A percentile compares a stretch with the other conserved stretches of the same genome.
Conservation (phyloP, 805 yeast genomes). For the Wickerhamomyces canadensis region DNA sequence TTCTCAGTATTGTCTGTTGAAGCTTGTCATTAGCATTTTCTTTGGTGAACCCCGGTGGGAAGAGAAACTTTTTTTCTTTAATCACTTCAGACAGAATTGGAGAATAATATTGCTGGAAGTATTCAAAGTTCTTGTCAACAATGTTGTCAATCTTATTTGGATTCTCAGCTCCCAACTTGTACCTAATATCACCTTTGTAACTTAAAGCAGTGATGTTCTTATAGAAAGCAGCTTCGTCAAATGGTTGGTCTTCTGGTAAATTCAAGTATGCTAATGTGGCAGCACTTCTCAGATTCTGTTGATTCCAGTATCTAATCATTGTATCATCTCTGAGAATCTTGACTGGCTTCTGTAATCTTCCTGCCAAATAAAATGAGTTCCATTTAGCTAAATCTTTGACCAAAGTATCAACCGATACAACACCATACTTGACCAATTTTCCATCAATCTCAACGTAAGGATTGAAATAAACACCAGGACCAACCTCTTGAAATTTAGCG, state of each 20-base stretch:
- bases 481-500: constrained; percentile 55
- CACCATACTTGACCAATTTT: constrained; percentile 75
- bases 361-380: constrained; percentile 84
- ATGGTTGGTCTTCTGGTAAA: constrained; percentile 27
- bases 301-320: constrained; percentile 60
- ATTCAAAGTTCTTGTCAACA: constrained; percentile 65
- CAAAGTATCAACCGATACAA: constrained; percentile 58
- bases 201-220: constrained; percentile 74
- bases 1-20: constrained; percentile 51
- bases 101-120: constrained; percentile 68
- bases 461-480: constrained; percentile 92
- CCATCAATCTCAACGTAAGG: constrained; percentile 72
- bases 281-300: constrained; percentile 73
- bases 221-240: constrained; percentile 64
- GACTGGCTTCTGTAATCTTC: constrained; percentile 92
- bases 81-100: constrained; percentile 44
- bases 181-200: constrained; percentile 86
- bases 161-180: constrained; percentile 83
- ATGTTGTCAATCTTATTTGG: constrained; percentile 85
- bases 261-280: constrained; percentile 49
- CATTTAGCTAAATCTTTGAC: constrained; percentile 74
- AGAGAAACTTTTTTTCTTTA: constrained; percentile 23
- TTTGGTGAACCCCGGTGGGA: constrained; percentile 34
- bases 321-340: constrained; percentile 63
- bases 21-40: constrained; percentile 34